Evolutionary conservation across 2,329 filamentous ascomycete species (phyloP).

Genomic region (Alternaria angustiovoidea): DNA sequence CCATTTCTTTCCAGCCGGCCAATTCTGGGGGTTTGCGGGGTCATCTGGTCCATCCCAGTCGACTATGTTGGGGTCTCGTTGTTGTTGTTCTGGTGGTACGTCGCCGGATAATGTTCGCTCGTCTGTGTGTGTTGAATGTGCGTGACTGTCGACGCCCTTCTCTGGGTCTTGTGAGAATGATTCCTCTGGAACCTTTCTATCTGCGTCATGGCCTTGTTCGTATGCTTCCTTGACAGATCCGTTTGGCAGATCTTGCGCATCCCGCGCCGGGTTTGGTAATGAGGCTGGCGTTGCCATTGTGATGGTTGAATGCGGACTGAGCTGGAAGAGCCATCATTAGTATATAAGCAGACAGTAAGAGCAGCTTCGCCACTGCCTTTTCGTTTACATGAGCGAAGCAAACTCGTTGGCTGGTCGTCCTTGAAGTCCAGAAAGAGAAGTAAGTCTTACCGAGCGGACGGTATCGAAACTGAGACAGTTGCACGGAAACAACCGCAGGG

Average conservation of each 20-base stretch:
- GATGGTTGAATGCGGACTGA: slow-evolving; percentile 5
- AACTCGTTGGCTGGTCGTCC: background rate
- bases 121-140: slow-evolving; percentile 36
- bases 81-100: slow-evolving; percentile 17
- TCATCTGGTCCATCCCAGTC: slow-evolving; percentile 50
- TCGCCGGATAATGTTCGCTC: slow-evolving; percentile 32
- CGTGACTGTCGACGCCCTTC: slow-evolving; percentile 34
- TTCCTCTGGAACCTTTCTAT: slow-evolving; percentile 19
- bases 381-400: background rate
- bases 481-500: background rate
- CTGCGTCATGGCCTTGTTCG: slow-evolving; percentile 39
- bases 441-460: slow-evolving; percentile 13
- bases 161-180: slow-evolving; percentile 34
- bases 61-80: slow-evolving; percentile 39
- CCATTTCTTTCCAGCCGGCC: slow-evolving; percentile 50
- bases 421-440: background rate
- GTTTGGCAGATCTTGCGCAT: slow-evolving; percentile 28
- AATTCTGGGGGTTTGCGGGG: slow-evolving; percentile 52
- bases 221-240: slow-evolving; percentile 34
- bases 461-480: background rate
- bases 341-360: background rate
- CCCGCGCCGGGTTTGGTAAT: slow-evolving; percentile 24
- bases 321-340: slow-evolving; percentile 12
- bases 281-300: slow-evolving; percentile 36
- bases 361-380: background rate